phyloP scores from a whole-genome alignment of 306 rosid species.

The Prunus salicina region DNA sequence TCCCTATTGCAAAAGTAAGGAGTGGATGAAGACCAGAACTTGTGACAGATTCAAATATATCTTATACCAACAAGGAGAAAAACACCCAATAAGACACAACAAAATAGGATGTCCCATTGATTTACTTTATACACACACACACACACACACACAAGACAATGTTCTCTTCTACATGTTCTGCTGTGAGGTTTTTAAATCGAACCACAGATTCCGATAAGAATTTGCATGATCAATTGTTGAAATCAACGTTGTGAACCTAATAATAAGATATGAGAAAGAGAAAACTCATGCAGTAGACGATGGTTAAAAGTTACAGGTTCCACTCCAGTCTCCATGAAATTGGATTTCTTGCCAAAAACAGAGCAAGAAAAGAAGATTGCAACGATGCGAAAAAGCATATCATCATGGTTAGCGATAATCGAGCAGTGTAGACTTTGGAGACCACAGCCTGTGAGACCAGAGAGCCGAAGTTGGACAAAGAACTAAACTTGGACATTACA shows the following conservation, averaged over 20 bases:
- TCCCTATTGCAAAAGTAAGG: slow-evolving; percentile 21
- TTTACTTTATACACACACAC: too few species aligned
- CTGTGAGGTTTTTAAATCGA: not conserved
- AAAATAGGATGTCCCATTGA: too few species aligned
- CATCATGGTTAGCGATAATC: slow-evolving; percentile 21
- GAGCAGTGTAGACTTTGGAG: slow-evolving; percentile 27
- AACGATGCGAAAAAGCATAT: slow-evolving; percentile 33
- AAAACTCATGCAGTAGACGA: slow-evolving; percentile 30
- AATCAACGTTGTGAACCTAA: not conserved
- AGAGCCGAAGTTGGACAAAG: not conserved
- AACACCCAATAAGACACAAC: not conserved
- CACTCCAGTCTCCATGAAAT: slow-evolving; percentile 31
- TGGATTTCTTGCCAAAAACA: slow-evolving; percentile 25
- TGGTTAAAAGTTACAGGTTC: slow-evolving; percentile 33
- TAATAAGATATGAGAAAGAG: not conserved
- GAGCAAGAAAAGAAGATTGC: slow-evolving; percentile 35
- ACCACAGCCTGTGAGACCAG: slow-evolving; percentile 22
- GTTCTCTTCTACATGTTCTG: not conserved
- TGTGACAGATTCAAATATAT: not conserved
- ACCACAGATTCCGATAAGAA: not conserved
- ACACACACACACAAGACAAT: too few species aligned
- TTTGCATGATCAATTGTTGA: not conserved
- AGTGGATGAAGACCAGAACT: not conserved
- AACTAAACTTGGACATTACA: not conserved
- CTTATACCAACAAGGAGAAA: not conserved